These are phyloP conservation scores for Moricandia arvensis DNA, from an alignment of 345 rosid species.

Conservation along the genomic window DNA sequence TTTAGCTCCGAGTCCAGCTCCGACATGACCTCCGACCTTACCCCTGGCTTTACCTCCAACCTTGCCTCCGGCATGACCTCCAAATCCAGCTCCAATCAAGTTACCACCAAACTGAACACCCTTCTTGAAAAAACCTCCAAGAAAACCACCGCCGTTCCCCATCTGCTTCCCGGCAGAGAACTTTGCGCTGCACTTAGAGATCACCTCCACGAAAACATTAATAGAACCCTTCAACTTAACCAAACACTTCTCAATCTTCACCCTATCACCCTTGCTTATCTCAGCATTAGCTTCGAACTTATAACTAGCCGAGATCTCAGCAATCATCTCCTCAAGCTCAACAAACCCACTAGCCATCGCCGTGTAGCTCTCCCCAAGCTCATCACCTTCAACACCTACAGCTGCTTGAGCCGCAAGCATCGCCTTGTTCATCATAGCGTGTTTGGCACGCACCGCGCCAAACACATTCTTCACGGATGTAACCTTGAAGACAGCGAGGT, in stretches of 20 bases:
- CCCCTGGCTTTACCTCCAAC: background rate
- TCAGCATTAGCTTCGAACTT: slow-evolving; percentile 16
- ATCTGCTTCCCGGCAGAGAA: background rate
- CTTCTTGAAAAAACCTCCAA: background rate
- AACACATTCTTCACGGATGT: background rate
- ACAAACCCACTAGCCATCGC: slow-evolving; percentile 14
- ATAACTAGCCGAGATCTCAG: background rate
- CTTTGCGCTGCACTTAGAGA: background rate
- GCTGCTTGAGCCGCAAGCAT: slow-evolving; percentile 2
- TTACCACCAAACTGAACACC: background rate
- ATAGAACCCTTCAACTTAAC: slow-evolving; percentile 14
- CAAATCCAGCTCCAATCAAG: background rate
- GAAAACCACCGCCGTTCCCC: background rate
- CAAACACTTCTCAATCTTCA: background rate
- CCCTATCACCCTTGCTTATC: background rate
- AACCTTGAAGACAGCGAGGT: background rate
- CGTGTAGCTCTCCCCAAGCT: background rate
- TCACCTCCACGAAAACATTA: background rate
- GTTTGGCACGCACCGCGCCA: background rate
- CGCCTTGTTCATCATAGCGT: background rate
- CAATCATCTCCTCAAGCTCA: background rate
- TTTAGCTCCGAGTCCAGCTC: background rate
- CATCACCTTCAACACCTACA: slow-evolving; percentile 6
- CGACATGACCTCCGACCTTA: too few relatives aligned
- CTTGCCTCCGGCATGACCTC: background rate